Evolutionary conservation across 164 flowering plant genomes (phyloP), one percentile per base, ranked within the genome.

Genomic region (Stephania yunnanensis): DNA sequence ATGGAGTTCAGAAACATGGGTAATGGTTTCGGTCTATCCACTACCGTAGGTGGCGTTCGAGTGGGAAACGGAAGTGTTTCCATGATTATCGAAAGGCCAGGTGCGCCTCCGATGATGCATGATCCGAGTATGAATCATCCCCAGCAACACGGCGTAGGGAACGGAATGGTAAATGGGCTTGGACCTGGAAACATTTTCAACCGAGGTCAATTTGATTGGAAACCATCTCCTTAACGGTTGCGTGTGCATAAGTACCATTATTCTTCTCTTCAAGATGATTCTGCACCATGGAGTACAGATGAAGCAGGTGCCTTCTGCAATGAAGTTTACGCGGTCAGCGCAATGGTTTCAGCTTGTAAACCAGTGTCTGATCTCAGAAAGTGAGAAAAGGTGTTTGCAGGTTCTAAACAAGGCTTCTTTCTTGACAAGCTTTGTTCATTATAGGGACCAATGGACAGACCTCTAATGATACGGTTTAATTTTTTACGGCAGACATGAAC

Each of bases 1-100:
- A 61, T 61, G 66, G 66, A 25, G n/a, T 61, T 61, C 66, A 61
- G 25, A 61, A 61, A 61, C 66, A 17, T 61, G 66, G 66, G 22
- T 53, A 19, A 19, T 53, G 61, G 61, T 53, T 12, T 53, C 3
- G 61, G 61, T 53, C 61, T 1, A 13, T 53, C 61, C 19, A 53
- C 3, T 36, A 4, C 42, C 53, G 53, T 48, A 1, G 53, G 65
- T 58, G 65, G 66, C 7, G 8, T 61, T 9, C 19, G 66, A n/a
- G 29, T 61, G 20, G 66, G 22, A 6, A 61, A 19, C 25, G 66
- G 66, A 61, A 61, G 66, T n/a, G 22, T 19, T 61, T 19, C 66
- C 25, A 61, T 61, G 66, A 10, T 17, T 15, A 61, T 19, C 20
- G 66, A 22, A 6, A 61, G 66, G 22, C 25, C 20, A 25, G 66